Base-by-base conservation (phyloP, 2,329 filamentous ascomycete species). In the Cryphonectria parasitica region DNA sequence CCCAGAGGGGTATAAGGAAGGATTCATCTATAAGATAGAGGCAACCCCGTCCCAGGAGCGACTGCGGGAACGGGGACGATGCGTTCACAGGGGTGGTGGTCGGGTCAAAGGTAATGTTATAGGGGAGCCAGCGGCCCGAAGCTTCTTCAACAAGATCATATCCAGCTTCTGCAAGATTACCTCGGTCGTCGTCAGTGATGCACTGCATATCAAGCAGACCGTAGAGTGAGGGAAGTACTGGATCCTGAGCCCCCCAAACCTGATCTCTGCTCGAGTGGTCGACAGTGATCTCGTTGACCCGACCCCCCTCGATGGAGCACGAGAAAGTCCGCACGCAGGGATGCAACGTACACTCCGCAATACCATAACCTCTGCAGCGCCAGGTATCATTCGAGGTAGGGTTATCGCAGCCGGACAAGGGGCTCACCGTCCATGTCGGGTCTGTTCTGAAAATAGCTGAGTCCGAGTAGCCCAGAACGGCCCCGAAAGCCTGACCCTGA, bases 281-380 rank as follows among this genome's bases (percentile, higher is more conserved):
- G 5, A 68, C 31, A 3, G 64, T 17, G 8, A 36, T 34, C 36
- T 71, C 66, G 8, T 34, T 41, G 52, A 68, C 19, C 7, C 22
- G 34, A 1, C 69, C 69, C 8, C 60, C 60, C 28, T 68, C 66
- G 8, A 65, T 43, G 7, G 69, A 68, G 25, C 39, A 58, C 5
- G 60, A 64, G 28, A 68, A 68, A 1, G 52, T 68, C 52, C 52
- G 52, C 4, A 71, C n/a, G 39, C 69, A 71, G 39, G 69, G 69
- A n/a, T 11, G 22, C 7, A 71, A 10, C 1, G 19, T 7, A n/a
- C 69, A 68, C 22, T 25, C 22, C 25, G 69, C 60, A 11, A 45
- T 66, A 8, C 69, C 66, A 45, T 65, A 71, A 25, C 69, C 69
- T 36, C 41, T 64, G 39, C 65, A 68, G 22, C 25, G 36, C 69